Percentiles rank a stretch among this genome's conserved stretches.
phyloP scores from a whole-genome alignment of 768 basidiomycete species.

The Hirschioporus abietinus region DNA sequence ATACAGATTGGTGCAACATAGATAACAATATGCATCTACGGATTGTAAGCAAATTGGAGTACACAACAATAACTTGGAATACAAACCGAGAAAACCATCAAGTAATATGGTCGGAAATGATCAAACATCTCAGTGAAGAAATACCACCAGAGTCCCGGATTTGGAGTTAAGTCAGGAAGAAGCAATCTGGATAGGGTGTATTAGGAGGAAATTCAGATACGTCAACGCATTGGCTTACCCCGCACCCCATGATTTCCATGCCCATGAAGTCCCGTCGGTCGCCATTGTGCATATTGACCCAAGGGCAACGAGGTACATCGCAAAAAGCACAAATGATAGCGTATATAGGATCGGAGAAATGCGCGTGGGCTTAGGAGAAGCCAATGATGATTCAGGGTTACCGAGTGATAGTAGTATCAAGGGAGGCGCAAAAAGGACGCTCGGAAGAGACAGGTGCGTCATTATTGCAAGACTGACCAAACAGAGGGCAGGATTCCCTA shows the following conservation, averaged over 20 bases:
- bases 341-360: slow-evolving; percentile 15
- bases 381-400: slow-evolving; percentile 61
- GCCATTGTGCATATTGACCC: slow-evolving; percentile 47
- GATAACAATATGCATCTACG: slow-evolving; percentile 72
- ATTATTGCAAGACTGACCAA: slow-evolving; percentile 68
- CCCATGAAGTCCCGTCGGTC: slow-evolving; percentile 62
- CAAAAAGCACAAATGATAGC: slow-evolving; percentile 45
- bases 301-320: slow-evolving; percentile 43
- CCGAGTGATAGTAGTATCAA: slow-evolving; percentile 58
- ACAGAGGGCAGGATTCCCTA: slow-evolving; percentile 55
- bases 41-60: background rate
- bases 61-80: background rate
- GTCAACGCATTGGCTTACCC: slow-evolving; percentile 42
- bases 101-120: slow-evolving; percentile 92
- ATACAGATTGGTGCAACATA: slow-evolving; percentile 83
- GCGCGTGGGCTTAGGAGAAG: slow-evolving; percentile 42
- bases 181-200: slow-evolving; percentile 46
- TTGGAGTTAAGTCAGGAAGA: slow-evolving; percentile 88
- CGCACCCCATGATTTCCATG: slow-evolving; percentile 78
- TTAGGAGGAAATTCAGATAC: background rate
- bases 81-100: slow-evolving; percentile 87
- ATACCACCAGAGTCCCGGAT: slow-evolving; percentile 97
- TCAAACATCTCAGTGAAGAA: slow-evolving; percentile 99
- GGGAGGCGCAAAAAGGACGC: slow-evolving; percentile 61
- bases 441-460: slow-evolving; percentile 68